A percentile compares a stretch with the other conserved stretches of the same genome.
phyloP scores from a whole-genome alignment of 108 stramenopile genomes.

The Nitzschia sp. region DNA sequence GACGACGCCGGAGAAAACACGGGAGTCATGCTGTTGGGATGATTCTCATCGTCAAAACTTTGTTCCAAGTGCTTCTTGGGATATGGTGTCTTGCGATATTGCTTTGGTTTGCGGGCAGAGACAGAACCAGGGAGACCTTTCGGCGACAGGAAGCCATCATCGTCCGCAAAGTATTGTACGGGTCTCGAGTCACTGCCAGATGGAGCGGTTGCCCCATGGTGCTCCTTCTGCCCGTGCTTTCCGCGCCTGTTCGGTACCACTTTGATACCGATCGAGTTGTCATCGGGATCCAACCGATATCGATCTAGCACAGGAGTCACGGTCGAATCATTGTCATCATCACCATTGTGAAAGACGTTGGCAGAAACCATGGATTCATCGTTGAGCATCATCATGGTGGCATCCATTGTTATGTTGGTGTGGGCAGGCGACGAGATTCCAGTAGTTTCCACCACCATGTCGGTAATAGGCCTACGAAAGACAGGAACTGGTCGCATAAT shows the following conservation, averaged over 20 bases:
- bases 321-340: constrained; percentile 31
- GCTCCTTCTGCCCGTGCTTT: not conserved
- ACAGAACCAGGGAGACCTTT: constrained; percentile 20
- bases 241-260: constrained; percentile 56
- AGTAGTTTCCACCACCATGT: constrained; percentile 22
- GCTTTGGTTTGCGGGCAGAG: constrained; percentile 28
- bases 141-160: constrained; percentile 21
- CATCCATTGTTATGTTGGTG: constrained; percentile 47
- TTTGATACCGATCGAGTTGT: constrained; percentile 41
- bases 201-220: not conserved
- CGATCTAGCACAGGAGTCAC: constrained; percentile 50
- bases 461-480: constrained; percentile 10
- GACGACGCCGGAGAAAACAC: not conserved
- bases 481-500: constrained; percentile 5
- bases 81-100: constrained; percentile 41
- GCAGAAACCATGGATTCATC: constrained; percentile 27
- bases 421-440: constrained; percentile 31
- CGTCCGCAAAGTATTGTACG: not conserved
- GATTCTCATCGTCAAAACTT: constrained; percentile 29
- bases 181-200: not conserved
- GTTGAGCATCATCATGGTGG: constrained; percentile 38
- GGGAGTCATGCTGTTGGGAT: constrained; percentile 26
- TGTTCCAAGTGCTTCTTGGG: constrained; percentile 28
- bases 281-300: constrained; percentile 44
- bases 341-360: constrained; percentile 11